phyloP scores from a whole-genome alignment of 73 alveolate species.

The Paramecium sonneborni region DNA sequence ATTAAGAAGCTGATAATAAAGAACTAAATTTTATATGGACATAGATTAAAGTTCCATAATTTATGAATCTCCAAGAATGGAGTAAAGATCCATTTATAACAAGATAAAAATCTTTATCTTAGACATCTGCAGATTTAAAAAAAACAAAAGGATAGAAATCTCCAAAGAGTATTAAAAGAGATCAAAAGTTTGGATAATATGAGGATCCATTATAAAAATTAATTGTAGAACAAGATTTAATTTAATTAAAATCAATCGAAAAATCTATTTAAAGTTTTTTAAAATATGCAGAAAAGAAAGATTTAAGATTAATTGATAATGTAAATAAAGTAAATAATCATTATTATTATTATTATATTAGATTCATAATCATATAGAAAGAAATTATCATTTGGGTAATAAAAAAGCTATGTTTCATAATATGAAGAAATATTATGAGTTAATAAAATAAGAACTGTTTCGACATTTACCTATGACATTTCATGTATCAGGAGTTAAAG shows the following conservation, averaged over 20 bases:
- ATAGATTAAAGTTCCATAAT: constrained; percentile 4
- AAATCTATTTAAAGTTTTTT: neutral
- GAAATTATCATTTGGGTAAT: constrained; percentile 58
- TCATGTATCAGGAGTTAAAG: constrained; percentile 63
- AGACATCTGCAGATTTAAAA: neutral
- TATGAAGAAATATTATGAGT: constrained; percentile 59
- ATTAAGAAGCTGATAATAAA: neutral
- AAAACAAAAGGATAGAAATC: neutral
- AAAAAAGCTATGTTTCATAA: constrained; percentile 66
- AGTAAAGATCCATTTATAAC: neutral
- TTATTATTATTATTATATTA: neutral
- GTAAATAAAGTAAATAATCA: neutral
- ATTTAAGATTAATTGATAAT: neutral
- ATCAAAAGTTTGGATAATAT: constrained; percentile 13
- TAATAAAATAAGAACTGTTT: constrained; percentile 40
- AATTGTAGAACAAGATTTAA: neutral
- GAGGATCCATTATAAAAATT: constrained; percentile 7
- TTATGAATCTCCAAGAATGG: neutral
- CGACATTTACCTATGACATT: constrained; percentile 59
- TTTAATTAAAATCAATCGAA: neutral
- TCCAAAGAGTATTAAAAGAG: neutral
- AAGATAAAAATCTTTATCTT: neutral
- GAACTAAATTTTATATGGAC: constrained; percentile 42
- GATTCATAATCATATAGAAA: constrained; percentile 69
- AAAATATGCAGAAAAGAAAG: constrained; percentile 7